Base-by-base conservation (phyloP, 2,329 filamentous ascomycete genomes). In the Diaporthe batatas region DNA sequence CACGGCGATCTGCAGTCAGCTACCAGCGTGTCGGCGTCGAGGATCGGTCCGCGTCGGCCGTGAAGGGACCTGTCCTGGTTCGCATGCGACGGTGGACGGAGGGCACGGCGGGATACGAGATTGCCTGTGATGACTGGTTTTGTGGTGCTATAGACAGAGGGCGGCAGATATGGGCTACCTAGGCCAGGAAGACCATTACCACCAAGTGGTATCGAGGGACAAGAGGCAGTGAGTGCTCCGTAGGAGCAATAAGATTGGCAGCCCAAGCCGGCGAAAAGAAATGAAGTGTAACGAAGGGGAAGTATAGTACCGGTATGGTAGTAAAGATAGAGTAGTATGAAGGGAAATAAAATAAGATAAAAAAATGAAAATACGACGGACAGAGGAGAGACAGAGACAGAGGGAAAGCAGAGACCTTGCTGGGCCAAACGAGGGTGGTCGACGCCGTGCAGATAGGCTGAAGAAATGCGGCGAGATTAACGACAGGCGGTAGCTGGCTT, bases 331-430 rank as follows among this genome's bases (percentile, higher is more conserved):
- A 72, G 49, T 67, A 64, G 44, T 72, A 74, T 71, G 68, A 71
- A 71, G 68, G 73, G 57, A 51, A 70, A 70, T 69, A 73, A 74
- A 42, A 42, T 16, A 42, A 42, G 12, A 39, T 39, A 39, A 39
- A 18, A 18, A 57, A 59, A 51, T 51, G 6, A 34, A 57, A 55
- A 70, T 53, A 29, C 55, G 70, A 58, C 58, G 54, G 68, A 55
- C 72, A 73, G 71, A 74, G 42, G 75, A 76, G 74, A 73, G 76
- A 74, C 65, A 74, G 18, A 16, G 21, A 71, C n/a, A n/a, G n/a
- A n/a, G n/a, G n/a, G n/a, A n/a, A n/a, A n/a, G n/a, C n/a, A n/a
- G 75, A 73, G 74, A 59, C 14, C 25, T 62, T 62, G 68, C 16
- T 53, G 34, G 42, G n/a, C 47, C 36, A 64, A 73, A 74, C 64